These are phyloP conservation scores for Cryptococcus hybrid DNA, from an alignment of 1,284 basidiomycete genomes.

Conservation along the genomic window DNA sequence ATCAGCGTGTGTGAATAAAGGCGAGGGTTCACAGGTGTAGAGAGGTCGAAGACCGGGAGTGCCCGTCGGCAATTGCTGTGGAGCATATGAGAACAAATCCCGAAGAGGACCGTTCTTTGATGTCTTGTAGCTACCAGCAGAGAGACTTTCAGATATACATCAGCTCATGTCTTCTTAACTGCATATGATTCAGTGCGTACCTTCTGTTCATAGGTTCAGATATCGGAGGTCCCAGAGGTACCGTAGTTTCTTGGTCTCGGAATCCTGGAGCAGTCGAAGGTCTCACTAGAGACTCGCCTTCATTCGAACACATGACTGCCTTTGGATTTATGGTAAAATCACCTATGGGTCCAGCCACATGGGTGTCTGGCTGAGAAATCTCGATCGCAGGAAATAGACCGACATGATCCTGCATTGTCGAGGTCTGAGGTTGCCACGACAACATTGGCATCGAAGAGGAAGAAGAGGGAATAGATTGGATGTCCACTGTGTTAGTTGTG, in stretches of 20 bases:
- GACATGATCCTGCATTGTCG: conserved; percentile 22
- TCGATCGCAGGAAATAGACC: conserved; percentile 11
- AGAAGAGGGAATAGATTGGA: neutral
- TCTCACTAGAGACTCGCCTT: conserved; percentile 39
- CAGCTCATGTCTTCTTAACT: neutral
- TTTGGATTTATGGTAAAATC: conserved; percentile 27
- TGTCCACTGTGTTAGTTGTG: neutral
- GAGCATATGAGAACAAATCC: conserved; percentile 33
- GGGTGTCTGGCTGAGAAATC: neutral
- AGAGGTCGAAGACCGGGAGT: conserved; percentile 27
- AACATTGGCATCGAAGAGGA: neutral
- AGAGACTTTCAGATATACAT: conserved; percentile 16
- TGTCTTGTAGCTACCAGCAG: conserved; percentile 25
- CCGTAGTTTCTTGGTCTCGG: conserved; percentile 20
- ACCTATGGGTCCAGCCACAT: neutral
- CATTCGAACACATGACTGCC: conserved; percentile 20
- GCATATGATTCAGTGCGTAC: conserved; percentile 7
- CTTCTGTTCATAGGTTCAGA: conserved; percentile 31
- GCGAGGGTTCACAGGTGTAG: conserved; percentile 27
- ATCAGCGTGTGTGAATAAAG: conserved; percentile 2
- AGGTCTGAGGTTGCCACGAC: conserved; percentile 2
- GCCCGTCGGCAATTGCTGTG: conserved; percentile 24
- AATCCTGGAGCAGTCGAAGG: conserved; percentile 30
- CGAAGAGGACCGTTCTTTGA: conserved; percentile 25
- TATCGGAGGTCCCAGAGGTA: conserved; percentile 31